Percentiles rank a stretch among this genome's conserved stretches.
phyloP scores from a whole-genome alignment of 441 rosid genomes.

The Jatropha multifida region DNA sequence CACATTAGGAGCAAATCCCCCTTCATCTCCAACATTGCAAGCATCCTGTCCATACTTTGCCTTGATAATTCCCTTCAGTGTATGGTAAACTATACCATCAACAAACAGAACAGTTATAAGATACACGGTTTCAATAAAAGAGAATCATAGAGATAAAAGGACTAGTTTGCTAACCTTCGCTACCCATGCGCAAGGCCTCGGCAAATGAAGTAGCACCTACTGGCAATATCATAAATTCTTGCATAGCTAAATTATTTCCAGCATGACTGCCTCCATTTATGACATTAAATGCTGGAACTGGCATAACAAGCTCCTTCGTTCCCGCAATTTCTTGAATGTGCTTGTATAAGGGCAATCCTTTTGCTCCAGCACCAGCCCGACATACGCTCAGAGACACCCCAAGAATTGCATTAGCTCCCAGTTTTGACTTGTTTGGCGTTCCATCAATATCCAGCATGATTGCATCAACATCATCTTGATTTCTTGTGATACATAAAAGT shows the following conservation, averaged over 20 bases:
- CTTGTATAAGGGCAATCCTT: conserved; percentile 82
- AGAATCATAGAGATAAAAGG: neutral
- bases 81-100: conserved; percentile 69
- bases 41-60: conserved; percentile 95
- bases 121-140: neutral
- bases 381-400: conserved; percentile 91
- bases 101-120: conserved; percentile 19
- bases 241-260: conserved; percentile 96
- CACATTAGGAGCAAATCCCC: conserved; percentile 98
- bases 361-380: conserved; percentile 95
- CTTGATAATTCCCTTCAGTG: conserved; percentile 78
- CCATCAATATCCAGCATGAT: conserved; percentile 87
- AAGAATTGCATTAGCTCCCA: conserved; percentile 91
- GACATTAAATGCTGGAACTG: conserved; percentile 95
- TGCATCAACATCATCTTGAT: conserved; percentile 85
- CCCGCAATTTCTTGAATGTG: conserved; percentile 86
- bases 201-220: conserved; percentile 88
- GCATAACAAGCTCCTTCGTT: conserved; percentile 92
- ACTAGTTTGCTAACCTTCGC: conserved; percentile 68
- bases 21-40: conserved; percentile 98
- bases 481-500: conserved; percentile 37
- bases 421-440: conserved; percentile 76
- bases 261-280: conserved; percentile 97
- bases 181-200: conserved; percentile 86
- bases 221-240: conserved; percentile 93